Evolutionary conservation across 129 eudicot species (phyloP).

Genomic region (Ambrosia trifida): DNA sequence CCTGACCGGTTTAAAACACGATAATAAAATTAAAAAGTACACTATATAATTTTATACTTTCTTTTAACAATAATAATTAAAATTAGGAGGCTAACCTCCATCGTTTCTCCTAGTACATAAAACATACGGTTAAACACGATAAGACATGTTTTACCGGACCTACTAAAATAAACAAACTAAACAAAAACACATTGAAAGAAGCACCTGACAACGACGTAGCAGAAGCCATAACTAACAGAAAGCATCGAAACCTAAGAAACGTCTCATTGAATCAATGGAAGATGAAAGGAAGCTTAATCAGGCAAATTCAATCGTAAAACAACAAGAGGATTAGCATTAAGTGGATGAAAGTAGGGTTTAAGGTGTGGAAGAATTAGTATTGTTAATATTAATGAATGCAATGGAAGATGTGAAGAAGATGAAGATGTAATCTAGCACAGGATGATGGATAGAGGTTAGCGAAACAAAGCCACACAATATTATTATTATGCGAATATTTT

Average conservation of each 20-base stretch:
- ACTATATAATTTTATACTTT: too few relatives aligned
- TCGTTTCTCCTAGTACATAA: too few relatives aligned
- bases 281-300: background rate
- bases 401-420: slow-evolving; percentile 12
- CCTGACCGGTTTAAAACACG: too few relatives aligned
- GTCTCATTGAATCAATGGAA: slow-evolving; percentile 39
- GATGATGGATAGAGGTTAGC: slow-evolving; percentile 40
- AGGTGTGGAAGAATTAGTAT: slow-evolving; percentile 15
- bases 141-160: too few relatives aligned
- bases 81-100: too few relatives aligned
- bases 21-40: too few relatives aligned
- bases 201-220: slow-evolving; percentile 72
- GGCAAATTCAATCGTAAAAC: background rate
- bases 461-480: slow-evolving; percentile 70
- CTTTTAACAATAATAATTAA: too few relatives aligned
- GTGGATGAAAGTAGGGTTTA: slow-evolving; percentile 31
- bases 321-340: slow-evolving; percentile 4
- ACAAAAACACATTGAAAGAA: slow-evolving; percentile 1
- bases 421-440: slow-evolving; percentile 6
- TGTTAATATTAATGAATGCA: background rate
- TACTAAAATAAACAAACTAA: too few relatives aligned
- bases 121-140: too few relatives aligned
- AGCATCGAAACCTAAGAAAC: slow-evolving; percentile 51
- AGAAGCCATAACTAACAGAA: slow-evolving; percentile 66
- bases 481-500: slow-evolving; percentile 30